Percentiles rank a stretch among this genome's conserved stretches.
Conservation (phyloP, 1,284 basidiomycete species). For the Puccinia hordei region DNA sequence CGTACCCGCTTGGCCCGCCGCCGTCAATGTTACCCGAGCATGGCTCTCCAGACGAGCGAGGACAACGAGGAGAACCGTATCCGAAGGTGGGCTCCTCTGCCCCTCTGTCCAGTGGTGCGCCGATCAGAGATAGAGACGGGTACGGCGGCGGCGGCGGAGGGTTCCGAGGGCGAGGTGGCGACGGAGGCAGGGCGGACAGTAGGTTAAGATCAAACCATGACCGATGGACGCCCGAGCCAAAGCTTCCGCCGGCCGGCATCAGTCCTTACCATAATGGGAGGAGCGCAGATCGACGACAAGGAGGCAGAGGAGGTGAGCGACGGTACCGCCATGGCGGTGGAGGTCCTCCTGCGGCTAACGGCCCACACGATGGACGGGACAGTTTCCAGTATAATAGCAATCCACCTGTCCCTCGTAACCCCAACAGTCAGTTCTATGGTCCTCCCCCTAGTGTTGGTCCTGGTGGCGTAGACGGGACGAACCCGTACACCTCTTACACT, state of each 20-base stretch:
- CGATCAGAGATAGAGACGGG: background rate
- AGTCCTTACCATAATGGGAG: conserved; percentile 2
- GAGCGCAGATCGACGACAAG: conserved; percentile 1
- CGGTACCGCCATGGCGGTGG: conserved; percentile 16
- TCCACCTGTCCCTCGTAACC: background rate
- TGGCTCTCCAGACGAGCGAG: conserved; percentile 3
- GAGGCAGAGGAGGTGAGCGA: conserved; percentile 14
- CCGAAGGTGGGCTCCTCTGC: background rate
- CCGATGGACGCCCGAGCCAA: conserved; percentile 29
- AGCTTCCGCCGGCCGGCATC: background rate
- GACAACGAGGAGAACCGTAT: conserved; percentile 20
- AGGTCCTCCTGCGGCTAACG: background rate
- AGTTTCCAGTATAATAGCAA: background rate
- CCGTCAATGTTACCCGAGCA: conserved; percentile 13
- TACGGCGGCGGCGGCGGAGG: conserved; percentile 14
- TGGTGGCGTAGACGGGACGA: background rate
- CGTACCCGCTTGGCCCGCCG: conserved; percentile 1
- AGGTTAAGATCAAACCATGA: conserved; percentile 11
- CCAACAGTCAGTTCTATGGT: conserved; percentile 7
- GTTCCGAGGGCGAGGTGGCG: conserved; percentile 3
- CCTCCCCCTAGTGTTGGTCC: background rate
- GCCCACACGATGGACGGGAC: background rate
- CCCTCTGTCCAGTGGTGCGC: background rate
- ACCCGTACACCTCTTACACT: background rate
- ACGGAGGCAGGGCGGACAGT: conserved; percentile 22